Conservation (phyloP, 2,329 filamentous ascomycete species). For the Mycosphaerella sp. region DNA sequence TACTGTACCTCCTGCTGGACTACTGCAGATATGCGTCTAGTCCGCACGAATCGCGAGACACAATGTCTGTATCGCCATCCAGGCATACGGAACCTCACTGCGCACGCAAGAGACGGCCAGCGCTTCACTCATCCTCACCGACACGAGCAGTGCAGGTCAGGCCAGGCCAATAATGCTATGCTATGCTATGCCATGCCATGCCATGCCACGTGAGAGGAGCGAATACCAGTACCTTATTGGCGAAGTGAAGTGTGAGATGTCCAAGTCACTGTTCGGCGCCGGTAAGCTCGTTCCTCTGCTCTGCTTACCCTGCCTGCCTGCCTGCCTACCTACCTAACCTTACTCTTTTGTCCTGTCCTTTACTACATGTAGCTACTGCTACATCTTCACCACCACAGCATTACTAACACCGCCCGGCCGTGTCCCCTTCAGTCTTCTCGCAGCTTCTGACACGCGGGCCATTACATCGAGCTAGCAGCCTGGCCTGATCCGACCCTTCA, state of each 20-base stretch:
- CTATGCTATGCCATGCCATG: no score
- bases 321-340: no score
- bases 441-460: constrained; percentile 9
- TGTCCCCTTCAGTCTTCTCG: constrained; percentile 4
- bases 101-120: constrained; percentile 2
- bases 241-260: not conserved
- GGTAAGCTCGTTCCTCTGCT: not conserved
- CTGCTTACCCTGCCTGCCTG: no score
- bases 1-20: no score
- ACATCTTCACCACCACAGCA: not conserved
- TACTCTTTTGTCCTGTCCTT: no score
- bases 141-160: constrained; percentile 1
- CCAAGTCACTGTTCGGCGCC: not conserved
- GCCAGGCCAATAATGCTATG: no score
- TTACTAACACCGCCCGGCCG: not conserved
- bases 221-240: no score
- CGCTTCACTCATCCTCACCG: constrained; percentile 6
- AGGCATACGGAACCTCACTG: not conserved
- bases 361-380: not conserved
- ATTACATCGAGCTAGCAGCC: not conserved
- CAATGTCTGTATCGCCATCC: not conserved
- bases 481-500: not conserved
- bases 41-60: not conserved
- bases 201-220: constrained; percentile 1
- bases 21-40: not conserved